A percentile compares a stretch with the other conserved stretches of the same genome.
Evolutionary conservation across 768 basidiomycete species (phyloP).

Genomic region (Phlebiopsis gigantea): DNA sequence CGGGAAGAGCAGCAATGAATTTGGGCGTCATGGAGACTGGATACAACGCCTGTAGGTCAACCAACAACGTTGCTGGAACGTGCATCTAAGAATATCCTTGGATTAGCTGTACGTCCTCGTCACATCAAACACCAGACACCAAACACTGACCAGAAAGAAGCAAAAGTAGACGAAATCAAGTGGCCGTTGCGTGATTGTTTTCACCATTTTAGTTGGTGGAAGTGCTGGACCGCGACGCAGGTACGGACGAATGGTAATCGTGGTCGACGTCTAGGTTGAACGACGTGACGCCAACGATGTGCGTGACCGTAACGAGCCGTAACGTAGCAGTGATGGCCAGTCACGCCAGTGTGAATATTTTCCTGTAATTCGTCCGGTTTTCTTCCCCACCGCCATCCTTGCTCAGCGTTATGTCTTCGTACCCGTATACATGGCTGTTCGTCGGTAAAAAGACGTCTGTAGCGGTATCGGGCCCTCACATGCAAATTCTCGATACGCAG

Average conservation of each 20-base stretch:
- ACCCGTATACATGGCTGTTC: conserved; percentile 48
- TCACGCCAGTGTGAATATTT: not conserved
- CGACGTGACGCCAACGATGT: no score
- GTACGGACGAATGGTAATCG: not conserved
- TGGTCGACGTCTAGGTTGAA: not conserved
- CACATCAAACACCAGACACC: not conserved
- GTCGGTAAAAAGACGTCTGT: conserved; percentile 30
- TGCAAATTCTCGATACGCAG: conserved; percentile 54
- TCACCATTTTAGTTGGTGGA: not conserved
- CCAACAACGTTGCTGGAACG: conserved; percentile 57
- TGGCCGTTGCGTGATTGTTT: conserved; percentile 50
- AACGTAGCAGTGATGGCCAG: not conserved
- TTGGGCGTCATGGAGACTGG: conserved; percentile 46
- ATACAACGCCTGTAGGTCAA: conserved; percentile 70
- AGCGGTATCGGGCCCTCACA: conserved; percentile 54
- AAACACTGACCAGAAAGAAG: conserved; percentile 62
- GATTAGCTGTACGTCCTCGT: not conserved
- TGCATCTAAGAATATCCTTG: conserved; percentile 62
- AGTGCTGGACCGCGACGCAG: no score
- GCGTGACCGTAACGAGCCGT: not conserved
- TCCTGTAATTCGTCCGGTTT: not conserved
- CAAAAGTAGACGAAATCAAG: conserved; percentile 63
- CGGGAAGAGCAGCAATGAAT: conserved; percentile 37
- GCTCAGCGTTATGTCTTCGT: conserved; percentile 16
- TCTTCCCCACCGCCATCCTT: not conserved